Evolutionary conservation across 345 rosid species (phyloP), one percentile per base, ranked within the genome.

Genomic region (Cardamine resedifolia): DNA sequence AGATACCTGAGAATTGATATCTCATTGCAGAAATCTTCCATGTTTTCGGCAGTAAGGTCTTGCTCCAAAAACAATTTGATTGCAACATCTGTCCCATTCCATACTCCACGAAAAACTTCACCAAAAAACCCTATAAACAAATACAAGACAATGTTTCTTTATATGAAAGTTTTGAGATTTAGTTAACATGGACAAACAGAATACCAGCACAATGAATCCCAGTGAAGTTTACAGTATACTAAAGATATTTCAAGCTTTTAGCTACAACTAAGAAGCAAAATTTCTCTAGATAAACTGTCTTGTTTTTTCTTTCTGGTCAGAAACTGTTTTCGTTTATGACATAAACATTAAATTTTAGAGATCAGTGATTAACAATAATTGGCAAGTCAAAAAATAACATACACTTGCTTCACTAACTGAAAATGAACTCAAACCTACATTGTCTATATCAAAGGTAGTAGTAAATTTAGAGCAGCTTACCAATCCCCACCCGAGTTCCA

Each of bases 1-100:
- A 58, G 55, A 71, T 74, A 92, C 99, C 99, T 88, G 53, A 96
- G 90, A 74, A 96, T 96, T 38, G 97, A 88, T 81, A 96, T 92
- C 85, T 92, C 99, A 41, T 96, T 96, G 83, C 99, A 90, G 77
- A 96, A 96, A 70, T 94, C 97, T 79, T 91, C 92, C 98, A 94
- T 91, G 79, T 91, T 94, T 78, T 94, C 98, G n/a, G 88, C 88
- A 52, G 97, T 96, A 48, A 96, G 87, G 85, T 96, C 97, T 79
- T 96, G 98, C 86, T 92, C 98, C 68, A 96, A 80, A 77, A 96
- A 92, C 79, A 92, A 84, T 86, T 96, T 96, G 80, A 90, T 90
- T 41, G 99, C 99, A 72, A 96, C 99, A 64, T 96, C 96, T 38
- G 98, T 96, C 72, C 99, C 99, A 77, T 96, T 96, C 99, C 99